These are phyloP conservation scores for Russula emetica DNA, from an alignment of 768 basidiomycete species.

Conservation along the genomic window DNA sequence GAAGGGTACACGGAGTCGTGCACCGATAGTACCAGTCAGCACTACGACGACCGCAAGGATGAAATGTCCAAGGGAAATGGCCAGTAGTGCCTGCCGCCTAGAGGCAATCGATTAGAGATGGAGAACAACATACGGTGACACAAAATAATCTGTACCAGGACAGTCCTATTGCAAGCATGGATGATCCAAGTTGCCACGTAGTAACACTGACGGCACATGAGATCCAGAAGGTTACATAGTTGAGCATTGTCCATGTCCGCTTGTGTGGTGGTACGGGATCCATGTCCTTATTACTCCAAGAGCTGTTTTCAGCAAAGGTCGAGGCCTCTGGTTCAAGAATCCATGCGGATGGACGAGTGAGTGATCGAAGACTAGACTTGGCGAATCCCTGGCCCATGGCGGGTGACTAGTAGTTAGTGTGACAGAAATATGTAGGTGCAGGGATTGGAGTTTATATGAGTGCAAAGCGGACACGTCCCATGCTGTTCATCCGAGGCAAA, in stretches of 20 bases:
- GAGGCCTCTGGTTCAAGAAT: slow-evolving; percentile 48
- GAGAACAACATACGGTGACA: neutral
- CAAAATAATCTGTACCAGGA: slow-evolving; percentile 47
- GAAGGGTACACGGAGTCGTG: slow-evolving; percentile 72
- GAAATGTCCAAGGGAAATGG: slow-evolving; percentile 72
- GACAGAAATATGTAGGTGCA: neutral
- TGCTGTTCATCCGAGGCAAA: neutral
- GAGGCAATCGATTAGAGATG: neutral
- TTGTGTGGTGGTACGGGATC: slow-evolving; percentile 60
- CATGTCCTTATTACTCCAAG: slow-evolving; percentile 74
- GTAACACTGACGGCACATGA: slow-evolving; percentile 33
- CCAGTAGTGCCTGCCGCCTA: slow-evolving; percentile 62
- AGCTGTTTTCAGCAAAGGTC: slow-evolving; percentile 52
- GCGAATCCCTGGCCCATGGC: slow-evolving; percentile 5
- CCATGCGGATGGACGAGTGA: slow-evolving; percentile 40
- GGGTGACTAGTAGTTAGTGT: neutral
- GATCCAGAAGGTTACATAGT: slow-evolving; percentile 59
- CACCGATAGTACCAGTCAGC: slow-evolving; percentile 72
- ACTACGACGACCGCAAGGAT: slow-evolving; percentile 72
- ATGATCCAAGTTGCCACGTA: slow-evolving; percentile 58
- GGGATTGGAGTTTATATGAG: neutral
- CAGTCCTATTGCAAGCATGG: slow-evolving; percentile 70
- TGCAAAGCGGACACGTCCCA: too few relatives aligned
- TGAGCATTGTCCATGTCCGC: slow-evolving; percentile 65
- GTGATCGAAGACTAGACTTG: neutral